phyloP scores from a whole-genome alignment of 106 monocot species.

The Hemerocallis citrina region DNA sequence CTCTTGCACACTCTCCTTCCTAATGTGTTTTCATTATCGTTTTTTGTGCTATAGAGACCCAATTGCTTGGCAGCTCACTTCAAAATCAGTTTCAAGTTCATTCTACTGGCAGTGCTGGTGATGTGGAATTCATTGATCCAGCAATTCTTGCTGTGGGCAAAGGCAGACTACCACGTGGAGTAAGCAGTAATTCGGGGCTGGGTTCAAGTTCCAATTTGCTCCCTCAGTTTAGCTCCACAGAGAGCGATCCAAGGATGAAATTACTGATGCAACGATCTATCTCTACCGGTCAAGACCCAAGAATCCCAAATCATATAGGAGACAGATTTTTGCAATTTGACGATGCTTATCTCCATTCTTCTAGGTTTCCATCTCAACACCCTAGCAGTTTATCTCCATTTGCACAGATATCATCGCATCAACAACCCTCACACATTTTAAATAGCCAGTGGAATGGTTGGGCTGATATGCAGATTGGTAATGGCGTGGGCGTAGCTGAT shows the following conservation, averaged over 20 bases:
- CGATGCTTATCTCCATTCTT: conserved; percentile 43
- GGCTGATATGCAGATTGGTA: conserved; percentile 33
- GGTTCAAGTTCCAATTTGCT: conserved; percentile 28
- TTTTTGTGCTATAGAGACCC: conserved; percentile 27
- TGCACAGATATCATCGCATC: conserved; percentile 32
- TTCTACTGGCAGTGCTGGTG: conserved; percentile 23
- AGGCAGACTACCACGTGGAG: conserved; percentile 36
- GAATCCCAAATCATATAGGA: conserved; percentile 25
- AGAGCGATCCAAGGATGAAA: conserved; percentile 52
- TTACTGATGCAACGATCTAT: conserved; percentile 51
- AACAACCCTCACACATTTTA: conserved; percentile 29
- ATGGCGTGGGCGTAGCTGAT: conserved; percentile 28
- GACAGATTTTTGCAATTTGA: conserved; percentile 33
- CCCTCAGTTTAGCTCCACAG: conserved; percentile 27
- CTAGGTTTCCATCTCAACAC: conserved; percentile 34
- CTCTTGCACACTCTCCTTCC: background rate
- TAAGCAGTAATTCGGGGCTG: conserved; percentile 17
- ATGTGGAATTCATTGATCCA: conserved; percentile 81
- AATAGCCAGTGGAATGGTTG: conserved; percentile 61
- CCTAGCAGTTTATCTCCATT: conserved; percentile 26
- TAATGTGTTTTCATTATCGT: background rate
- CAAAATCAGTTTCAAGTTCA: conserved; percentile 35
- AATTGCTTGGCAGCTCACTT: conserved; percentile 10
- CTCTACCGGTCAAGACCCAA: conserved; percentile 24
- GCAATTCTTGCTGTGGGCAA: conserved; percentile 86